Conservation (phyloP, 2,329 filamentous ascomycete genomes). For the Aspergillus spinulosporus region DNA sequence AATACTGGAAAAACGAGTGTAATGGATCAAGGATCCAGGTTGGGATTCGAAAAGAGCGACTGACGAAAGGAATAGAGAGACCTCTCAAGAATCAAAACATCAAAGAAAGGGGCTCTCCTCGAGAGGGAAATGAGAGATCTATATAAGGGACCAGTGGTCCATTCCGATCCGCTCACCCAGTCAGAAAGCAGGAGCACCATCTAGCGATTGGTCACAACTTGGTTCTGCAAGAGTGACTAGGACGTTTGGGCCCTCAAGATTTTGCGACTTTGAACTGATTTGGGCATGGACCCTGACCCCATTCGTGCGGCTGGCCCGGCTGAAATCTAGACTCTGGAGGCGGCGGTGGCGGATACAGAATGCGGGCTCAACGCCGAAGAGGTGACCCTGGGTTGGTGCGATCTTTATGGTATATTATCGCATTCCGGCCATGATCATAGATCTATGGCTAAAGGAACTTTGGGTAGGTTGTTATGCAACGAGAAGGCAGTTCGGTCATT, state of each 20-base stretch:
- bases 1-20: constrained; percentile 3
- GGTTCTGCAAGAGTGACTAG: constrained; percentile 3
- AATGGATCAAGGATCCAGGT: neutral
- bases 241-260: neutral
- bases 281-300: neutral
- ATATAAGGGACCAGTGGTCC: neutral
- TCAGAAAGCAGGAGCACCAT: neutral
- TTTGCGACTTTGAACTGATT: neutral
- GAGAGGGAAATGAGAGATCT: neutral
- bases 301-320: neutral
- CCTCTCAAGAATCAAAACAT: neutral
- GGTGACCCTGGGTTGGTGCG: too few relatives aligned
- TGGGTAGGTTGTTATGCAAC: neutral
- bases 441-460: neutral
- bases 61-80: neutral
- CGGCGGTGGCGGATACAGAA: neutral
- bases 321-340: neutral
- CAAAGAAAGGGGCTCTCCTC: neutral
- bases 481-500: neutral
- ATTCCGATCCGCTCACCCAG: neutral
- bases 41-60: neutral
- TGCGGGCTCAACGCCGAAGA: neutral
- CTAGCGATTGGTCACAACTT: neutral
- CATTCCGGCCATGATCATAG: too few relatives aligned
- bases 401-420: too few relatives aligned